A percentile compares a stretch with the other conserved stretches of the same genome.
Evolutionary conservation across 306 rosid species (phyloP).

Genomic region (Pueraria montana): DNA sequence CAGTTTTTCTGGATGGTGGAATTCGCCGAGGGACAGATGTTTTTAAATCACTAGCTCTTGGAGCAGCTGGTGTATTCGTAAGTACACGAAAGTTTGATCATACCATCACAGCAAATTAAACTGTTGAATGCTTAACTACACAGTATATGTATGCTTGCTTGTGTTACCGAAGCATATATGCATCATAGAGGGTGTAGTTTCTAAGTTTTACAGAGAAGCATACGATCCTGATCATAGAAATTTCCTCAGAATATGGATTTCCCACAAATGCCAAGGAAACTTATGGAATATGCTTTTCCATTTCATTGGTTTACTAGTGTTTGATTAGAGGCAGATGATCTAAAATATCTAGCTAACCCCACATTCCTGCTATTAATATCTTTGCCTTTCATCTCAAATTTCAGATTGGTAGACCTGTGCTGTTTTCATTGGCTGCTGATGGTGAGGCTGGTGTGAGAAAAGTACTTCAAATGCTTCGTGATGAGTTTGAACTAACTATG

Average conservation of each 20-base stretch:
- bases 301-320: background rate
- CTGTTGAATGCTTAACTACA: background rate
- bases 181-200: conserved; percentile 1
- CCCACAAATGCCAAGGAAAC: conserved; percentile 15
- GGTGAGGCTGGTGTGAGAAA: conserved; percentile 96
- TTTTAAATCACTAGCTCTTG: conserved; percentile 94
- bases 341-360: background rate
- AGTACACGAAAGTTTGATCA: conserved; percentile 49
- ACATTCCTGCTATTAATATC: conserved; percentile 21
- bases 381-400: conserved; percentile 32
- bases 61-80: conserved; percentile 93
- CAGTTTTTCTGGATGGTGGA: conserved; percentile 95
- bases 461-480: conserved; percentile 80
- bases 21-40: conserved; percentile 94
- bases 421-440: conserved; percentile 87
- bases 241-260: background rate
- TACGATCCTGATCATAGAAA: background rate
- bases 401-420: conserved; percentile 94
- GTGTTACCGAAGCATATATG: background rate
- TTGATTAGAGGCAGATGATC: background rate
- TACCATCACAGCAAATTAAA: conserved; percentile 20
- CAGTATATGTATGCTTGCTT: background rate
- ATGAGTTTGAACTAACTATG: conserved; percentile 92
- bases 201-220: background rate
- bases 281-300: background rate